Evolutionary conservation across 2,329 filamentous ascomycete species (phyloP), one percentile per base, ranked within the genome.

Genomic region (Beauveria pseudobassiana): DNA sequence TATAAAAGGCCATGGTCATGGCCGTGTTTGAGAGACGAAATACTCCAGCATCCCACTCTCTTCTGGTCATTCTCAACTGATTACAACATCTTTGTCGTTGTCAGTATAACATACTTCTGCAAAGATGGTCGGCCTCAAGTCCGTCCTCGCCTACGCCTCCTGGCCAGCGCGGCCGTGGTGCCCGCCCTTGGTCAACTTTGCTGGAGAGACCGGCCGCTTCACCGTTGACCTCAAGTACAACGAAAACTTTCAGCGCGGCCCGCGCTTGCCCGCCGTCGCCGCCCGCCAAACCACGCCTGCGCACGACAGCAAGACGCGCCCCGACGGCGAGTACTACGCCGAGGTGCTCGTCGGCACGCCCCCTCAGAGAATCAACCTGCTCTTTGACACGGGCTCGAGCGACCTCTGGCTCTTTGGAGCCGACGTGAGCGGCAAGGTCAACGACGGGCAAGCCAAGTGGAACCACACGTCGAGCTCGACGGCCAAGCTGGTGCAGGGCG

Each of bases 361-460:
- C 2, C 43, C 61, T 14, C 74, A 77, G 67, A 74, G 69, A 1
- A 64, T 77, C 34, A 71, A 75, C 43, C 67, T 78, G 43, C 72
- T 76, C 65, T 75, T 78, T 30, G 76, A 78, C 65, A 78, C 76
- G 0, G 76, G 76, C 2, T 78, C 76, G 7, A 75, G 75, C 26
- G 76, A 78, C 63, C 69, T 74, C 22, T 75, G 73, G 74, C 71
- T 74, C 55, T 75, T 74, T 64, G 70, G 68, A 66, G 67, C 66
- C 60, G 67, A 69, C 54, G 72, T 69, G 22, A 57, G 67, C 22
- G 57, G 61, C 50, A 62, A 59, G 28, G 55, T 67, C 40, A 48
- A 67, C 54, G 67, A 69, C 51, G 73, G 73, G 1, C 78, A 80
- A 64, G 67, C 69, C 0, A 48, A 74, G 20, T 80, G 76, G 66